phyloP scores from a whole-genome alignment of 768 basidiomycete genomes.

The Hygrocybe punicea region DNA sequence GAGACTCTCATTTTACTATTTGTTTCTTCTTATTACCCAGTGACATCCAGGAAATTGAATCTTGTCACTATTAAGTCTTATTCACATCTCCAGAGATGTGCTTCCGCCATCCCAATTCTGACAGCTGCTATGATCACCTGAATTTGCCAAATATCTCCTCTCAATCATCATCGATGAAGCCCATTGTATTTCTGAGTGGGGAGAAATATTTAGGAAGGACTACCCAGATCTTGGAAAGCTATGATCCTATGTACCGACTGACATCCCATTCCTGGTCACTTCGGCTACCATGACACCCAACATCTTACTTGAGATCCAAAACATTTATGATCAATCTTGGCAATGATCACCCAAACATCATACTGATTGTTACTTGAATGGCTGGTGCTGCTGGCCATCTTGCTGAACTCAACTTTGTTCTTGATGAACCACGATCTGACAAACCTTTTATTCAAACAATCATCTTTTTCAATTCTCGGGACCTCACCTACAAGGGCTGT shows the following conservation, averaged over 20 bases:
- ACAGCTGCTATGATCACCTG: constrained; percentile 16
- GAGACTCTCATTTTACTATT: constrained; percentile 3
- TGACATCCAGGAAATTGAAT: constrained; percentile 23
- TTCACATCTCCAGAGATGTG: constrained; percentile 42
- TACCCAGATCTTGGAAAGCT: constrained; percentile 10
- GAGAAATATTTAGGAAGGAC: constrained; percentile 76
- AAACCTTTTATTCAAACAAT: constrained; percentile 16
- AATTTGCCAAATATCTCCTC: constrained; percentile 25
- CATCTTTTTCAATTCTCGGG: constrained; percentile 22
- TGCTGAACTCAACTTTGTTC: constrained; percentile 16
- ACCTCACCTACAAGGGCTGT: constrained; percentile 10
- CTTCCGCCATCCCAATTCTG: constrained; percentile 31
- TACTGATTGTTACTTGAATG: constrained; percentile 15
- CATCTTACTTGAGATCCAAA: constrained; percentile 66
- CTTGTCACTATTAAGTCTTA: constrained; percentile 24
- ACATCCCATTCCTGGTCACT: constrained; percentile 74
- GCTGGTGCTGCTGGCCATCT: constrained; percentile 11
- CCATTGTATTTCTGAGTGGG: constrained; percentile 76
- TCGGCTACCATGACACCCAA: constrained; percentile 81
- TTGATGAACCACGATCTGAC: constrained; percentile 10
- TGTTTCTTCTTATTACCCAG: not conserved
- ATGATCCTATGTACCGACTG: constrained; percentile 25
- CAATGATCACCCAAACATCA: constrained; percentile 22
- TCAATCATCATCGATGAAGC: constrained; percentile 83
- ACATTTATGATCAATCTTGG: constrained; percentile 42